Evolutionary conservation across 2,329 filamentous ascomycete genomes (phyloP).

Genomic region (Aspergillus sp.): DNA sequence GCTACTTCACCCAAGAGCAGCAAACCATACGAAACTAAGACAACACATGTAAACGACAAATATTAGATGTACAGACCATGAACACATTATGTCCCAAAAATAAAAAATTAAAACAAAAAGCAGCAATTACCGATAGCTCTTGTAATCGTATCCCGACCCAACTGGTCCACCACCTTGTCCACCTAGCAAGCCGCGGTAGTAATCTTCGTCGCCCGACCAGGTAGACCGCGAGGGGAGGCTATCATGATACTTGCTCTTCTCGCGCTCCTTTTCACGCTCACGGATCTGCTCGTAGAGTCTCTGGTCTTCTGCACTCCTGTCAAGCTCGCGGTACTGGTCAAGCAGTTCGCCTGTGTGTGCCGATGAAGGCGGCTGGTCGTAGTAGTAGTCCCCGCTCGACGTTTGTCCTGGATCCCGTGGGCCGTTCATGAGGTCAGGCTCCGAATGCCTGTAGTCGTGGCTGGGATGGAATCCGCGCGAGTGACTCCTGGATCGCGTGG

Average conservation of each 20-base stretch:
- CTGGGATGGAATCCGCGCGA: slow-evolving; percentile 27
- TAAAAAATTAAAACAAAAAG: background rate
- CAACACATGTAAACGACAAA: slow-evolving; percentile 1
- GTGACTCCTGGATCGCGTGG: slow-evolving; percentile 30
- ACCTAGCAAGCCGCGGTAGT: slow-evolving; percentile 37
- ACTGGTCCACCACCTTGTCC: slow-evolving; percentile 29
- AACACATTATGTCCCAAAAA: background rate
- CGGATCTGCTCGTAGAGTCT: slow-evolving; percentile 28
- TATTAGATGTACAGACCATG: slow-evolving; percentile 1
- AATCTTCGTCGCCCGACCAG: slow-evolving; percentile 39
- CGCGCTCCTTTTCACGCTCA: slow-evolving; percentile 30
- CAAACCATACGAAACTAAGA: slow-evolving; percentile 1
- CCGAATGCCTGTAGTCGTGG: slow-evolving; percentile 37
- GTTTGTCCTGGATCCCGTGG: slow-evolving; percentile 20
- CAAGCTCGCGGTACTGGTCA: slow-evolving; percentile 30
- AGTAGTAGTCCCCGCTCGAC: slow-evolving; percentile 27
- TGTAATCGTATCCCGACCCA: slow-evolving; percentile 26
- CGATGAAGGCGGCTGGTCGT: slow-evolving; percentile 24
- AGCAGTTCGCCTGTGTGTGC: slow-evolving; percentile 23
- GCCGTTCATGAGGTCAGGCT: slow-evolving; percentile 31
- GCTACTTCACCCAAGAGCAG: background rate
- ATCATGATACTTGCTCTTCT: slow-evolving; percentile 28
- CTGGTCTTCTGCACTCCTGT: slow-evolving; percentile 24
- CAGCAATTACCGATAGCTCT: slow-evolving; percentile 26
- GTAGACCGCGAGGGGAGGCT: slow-evolving; percentile 24